phyloP scores from a whole-genome alignment of 2,329 filamentous ascomycete species.

The Cercospora sp. region DNA sequence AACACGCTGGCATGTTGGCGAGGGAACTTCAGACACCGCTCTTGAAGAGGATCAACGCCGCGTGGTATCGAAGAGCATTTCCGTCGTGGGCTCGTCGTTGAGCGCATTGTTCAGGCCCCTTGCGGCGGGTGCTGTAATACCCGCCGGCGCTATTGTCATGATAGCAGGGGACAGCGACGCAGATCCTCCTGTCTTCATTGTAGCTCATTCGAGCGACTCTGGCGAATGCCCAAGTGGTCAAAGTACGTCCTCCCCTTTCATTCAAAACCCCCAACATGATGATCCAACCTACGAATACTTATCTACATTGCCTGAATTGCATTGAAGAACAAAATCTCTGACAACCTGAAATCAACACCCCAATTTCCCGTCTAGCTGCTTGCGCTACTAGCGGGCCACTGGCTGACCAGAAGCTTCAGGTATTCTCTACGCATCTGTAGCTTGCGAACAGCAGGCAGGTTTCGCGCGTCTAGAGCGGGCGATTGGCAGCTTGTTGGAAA shows the following conservation, averaged over 20 bases:
- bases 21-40: slow-evolving; percentile 18
- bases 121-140: slow-evolving; percentile 72
- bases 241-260: slow-evolving; percentile 65
- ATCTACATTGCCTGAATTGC: slow-evolving; percentile 99
- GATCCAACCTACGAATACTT: slow-evolving; percentile 84
- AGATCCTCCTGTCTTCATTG: slow-evolving; percentile 58
- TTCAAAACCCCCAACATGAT: slow-evolving; percentile 64
- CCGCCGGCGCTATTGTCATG: slow-evolving; percentile 70
- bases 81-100: slow-evolving; percentile 68
- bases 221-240: slow-evolving; percentile 87
- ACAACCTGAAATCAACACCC: slow-evolving; percentile 71
- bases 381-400: neutral
- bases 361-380: neutral
- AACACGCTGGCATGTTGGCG: slow-evolving; percentile 35
- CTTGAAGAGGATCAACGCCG: neutral
- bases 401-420: slow-evolving; percentile 43
- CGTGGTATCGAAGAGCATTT: slow-evolving; percentile 47
- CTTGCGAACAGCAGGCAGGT: slow-evolving; percentile 40
- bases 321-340: slow-evolving; percentile 86
- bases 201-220: slow-evolving; percentile 84
- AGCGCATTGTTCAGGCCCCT: slow-evolving; percentile 66
- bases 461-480: slow-evolving; percentile 44
- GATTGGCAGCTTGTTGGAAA: slow-evolving; percentile 46
- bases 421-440: slow-evolving; percentile 58
- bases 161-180: slow-evolving; percentile 52